Base-by-base conservation (phyloP, 2,329 filamentous ascomycete species). In the Aspergillus unguis region DNA sequence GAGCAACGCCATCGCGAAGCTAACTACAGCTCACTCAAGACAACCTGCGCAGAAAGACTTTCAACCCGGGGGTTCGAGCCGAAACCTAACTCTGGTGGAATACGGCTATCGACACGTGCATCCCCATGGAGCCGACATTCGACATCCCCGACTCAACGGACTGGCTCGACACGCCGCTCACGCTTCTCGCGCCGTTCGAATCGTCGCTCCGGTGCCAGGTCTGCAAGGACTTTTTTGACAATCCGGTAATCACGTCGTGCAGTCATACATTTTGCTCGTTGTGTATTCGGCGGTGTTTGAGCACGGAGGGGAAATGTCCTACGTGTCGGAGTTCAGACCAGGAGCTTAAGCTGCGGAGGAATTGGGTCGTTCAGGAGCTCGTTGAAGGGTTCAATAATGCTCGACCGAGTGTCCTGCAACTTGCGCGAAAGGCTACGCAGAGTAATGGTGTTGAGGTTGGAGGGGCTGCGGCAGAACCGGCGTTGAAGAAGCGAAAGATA, bases 221-320 rank as follows among this genome's bases (percentile, higher is more conserved):
- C 55, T 99, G 94, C 82, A 97, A 97, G 70, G 95, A 99, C 71
- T 95, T 97, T 73, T 97, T 89, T 76, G 85, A 85, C 56, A 95
- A 91, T 46, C 94, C 94, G 0, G 94, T 99, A 83, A 86, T 96
- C 57, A 99, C 94, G 1, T 88, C 89, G 1, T 99, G 94, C 75
- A 88, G 85, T 49, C 94, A 99, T 69, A 97, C 94, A 0, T 99
- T 99, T 67, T 99, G 94, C 78, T 96, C 92, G 5, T 76, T 95
- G 49, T 99, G 94, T 71, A 97, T 99, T 68, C 87, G 94, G 29
- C 82, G 92, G 57, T 90, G 88, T 55, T 80, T 99, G 1, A 86
- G 86, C 2, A 81, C 83, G 31, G 91, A 96, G 60, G 88, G 90
- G 6, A 91, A 88, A 71, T 99, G 94, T 63, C 94, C 94, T 0